Percentiles rank a stretch among this genome's conserved stretches.
phyloP scores from a whole-genome alignment of 371 early-diverging fungal species.

The Syncephalastrum sp. region DNA sequence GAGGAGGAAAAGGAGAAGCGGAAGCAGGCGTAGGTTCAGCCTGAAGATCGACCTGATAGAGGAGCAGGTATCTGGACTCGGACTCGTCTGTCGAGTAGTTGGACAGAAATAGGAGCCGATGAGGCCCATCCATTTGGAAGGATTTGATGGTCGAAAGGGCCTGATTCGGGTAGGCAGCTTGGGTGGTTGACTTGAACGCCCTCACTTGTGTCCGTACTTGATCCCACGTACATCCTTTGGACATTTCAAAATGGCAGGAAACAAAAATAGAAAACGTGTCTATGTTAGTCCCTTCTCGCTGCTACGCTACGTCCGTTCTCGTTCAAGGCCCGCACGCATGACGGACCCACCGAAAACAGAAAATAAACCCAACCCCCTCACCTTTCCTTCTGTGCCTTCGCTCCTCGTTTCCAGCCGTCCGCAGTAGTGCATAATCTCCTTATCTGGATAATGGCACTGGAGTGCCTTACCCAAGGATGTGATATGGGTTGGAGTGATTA shows the following conservation, averaged over 20 bases:
- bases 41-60: constrained; percentile 25
- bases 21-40: background rate
- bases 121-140: constrained; percentile 51
- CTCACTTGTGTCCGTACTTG: constrained; percentile 58
- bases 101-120: constrained; percentile 59
- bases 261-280: no score
- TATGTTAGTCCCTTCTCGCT: no score
- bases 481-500: no score
- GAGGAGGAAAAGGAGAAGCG: background rate
- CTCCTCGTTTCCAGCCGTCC: no score
- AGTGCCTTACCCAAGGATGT: no score
- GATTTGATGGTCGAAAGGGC: constrained; percentile 52
- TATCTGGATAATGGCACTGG: no score
- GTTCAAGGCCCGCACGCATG: no score
- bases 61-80: constrained; percentile 17
- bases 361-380: no score
- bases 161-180: constrained; percentile 26
- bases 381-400: no score
- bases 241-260: constrained; percentile 10
- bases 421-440: no score
- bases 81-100: constrained; percentile 36
- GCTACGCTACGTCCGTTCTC: no score
- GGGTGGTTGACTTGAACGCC: constrained; percentile 47
- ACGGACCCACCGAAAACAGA: no score
- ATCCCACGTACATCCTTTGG: constrained; percentile 55